Conservation (phyloP, 2,329 filamentous ascomycete genomes). For the Neoarthrinium moseri region DNA sequence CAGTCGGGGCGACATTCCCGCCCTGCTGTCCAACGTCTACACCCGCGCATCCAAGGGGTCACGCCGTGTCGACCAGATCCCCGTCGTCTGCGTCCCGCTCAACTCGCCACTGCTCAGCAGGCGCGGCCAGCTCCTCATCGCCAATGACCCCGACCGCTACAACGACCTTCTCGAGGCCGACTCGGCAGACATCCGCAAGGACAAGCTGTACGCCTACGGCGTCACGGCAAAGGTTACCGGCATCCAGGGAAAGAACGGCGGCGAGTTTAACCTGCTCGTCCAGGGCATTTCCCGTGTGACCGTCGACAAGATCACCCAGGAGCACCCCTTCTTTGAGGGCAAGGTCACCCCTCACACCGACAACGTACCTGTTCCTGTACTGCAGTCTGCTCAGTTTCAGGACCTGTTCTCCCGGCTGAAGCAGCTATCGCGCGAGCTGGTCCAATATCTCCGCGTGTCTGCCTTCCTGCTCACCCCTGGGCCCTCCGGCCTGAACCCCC, state of each 20-base stretch:
- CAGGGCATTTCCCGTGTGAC: slow-evolving; percentile 79
- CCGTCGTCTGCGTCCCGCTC: slow-evolving; percentile 85
- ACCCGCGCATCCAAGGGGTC: slow-evolving; percentile 70
- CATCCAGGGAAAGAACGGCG: slow-evolving; percentile 71
- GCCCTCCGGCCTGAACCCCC: slow-evolving; percentile 68
- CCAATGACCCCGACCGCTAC: slow-evolving; percentile 57
- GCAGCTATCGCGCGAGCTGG: slow-evolving; percentile 78
- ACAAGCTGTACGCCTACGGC: slow-evolving; percentile 80
- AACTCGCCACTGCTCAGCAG: slow-evolving; percentile 71
- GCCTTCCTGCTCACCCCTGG: slow-evolving; percentile 73
- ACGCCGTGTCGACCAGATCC: slow-evolving; percentile 64
- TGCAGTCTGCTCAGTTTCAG: slow-evolving; percentile 33
- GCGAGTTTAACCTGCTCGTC: slow-evolving; percentile 80
- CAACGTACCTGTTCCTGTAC: slow-evolving; percentile 16
- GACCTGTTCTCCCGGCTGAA: slow-evolving; percentile 80
- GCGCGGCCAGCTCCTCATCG: slow-evolving; percentile 74
- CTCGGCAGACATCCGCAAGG: slow-evolving; percentile 59
- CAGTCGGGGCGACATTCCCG: slow-evolving; percentile 81
- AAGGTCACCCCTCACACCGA: slow-evolving; percentile 54
- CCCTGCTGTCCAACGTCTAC: slow-evolving; percentile 83
- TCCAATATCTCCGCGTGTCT: slow-evolving; percentile 80
- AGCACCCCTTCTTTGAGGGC: slow-evolving; percentile 84
- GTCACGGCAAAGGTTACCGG: slow-evolving; percentile 77
- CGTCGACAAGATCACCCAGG: slow-evolving; percentile 71
- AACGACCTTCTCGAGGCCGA: slow-evolving; percentile 49